Evolutionary conservation across 345 rosid genomes (phyloP), one percentile per base, ranked within the genome.

Genomic region (Citrus inodora): DNA sequence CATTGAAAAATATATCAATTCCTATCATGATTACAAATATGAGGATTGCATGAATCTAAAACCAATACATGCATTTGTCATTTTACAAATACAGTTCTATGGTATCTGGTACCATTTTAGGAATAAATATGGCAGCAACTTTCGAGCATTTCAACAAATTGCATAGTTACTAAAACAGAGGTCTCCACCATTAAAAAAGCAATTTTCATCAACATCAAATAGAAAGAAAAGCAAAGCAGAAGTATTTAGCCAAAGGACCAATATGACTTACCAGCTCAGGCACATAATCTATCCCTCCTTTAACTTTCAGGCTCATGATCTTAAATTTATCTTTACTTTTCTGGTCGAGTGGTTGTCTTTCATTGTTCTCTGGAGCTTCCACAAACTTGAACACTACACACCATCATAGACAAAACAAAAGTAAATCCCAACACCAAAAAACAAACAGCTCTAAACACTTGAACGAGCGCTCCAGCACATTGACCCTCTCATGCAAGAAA

Each of bases 301-400:
- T 89, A 75, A 96, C 97, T 86, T 96, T 96, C 80, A 96, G 83
- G 83, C 97, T 92, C 98, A 92, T 90, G 77, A 96, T 96, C 90
- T 96, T 96, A 81, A 96, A 96, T 86, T 96, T 96, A 82, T 87
- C 98, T 84, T 80, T 92, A 82, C 88, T 89, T 88, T 92, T 96
- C 86, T 91, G 96, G 56, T 92, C 93, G 66, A 85, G 74, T 65
- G 22, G 80, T 35, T 80, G 95, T 68, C 86, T 93, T 76, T 92
- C 97, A 56, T 92, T 87, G 79, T 92, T 93, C 86, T 96, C 99
- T 24, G 98, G 99, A 1, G 80, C 89, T 85, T 96, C 99, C 78
- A 96, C 97, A 75, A 96, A 96, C 90, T 96, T 96, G 76, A 96
- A 96, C 46, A 96, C 99, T 96, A 84, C 35, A 64, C 48, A 60